Conservation (phyloP, 306 rosid species). For the Prunus persica region Prunus_persica_NCBIv2 NC_034009.1:41893001-41893500, state of each 20-base stretch:
- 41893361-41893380: no score
- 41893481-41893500: no score
- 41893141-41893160: conserved; percentile 20
- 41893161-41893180: conserved; percentile 10
- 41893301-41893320: not conserved
- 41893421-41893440: not conserved
- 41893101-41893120: not conserved
- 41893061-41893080: not conserved
- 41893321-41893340: not conserved
- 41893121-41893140: conserved; percentile 16
- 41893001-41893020: not conserved
- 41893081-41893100: not conserved
- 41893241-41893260: conserved; percentile 15
- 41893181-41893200: not conserved
- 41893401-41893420: not conserved
- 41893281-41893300: not conserved
- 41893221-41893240: conserved; percentile 14
- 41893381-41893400: not conserved
- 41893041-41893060: not conserved
- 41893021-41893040: not conserved
- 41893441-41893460: no score
- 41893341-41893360: not conserved
- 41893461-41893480: no score
- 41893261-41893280: conserved; percentile 40
- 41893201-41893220: conserved; percentile 31